Conservation (phyloP, 352 stramenopile genomes). For the Aphanomyces stellatus region DNA sequence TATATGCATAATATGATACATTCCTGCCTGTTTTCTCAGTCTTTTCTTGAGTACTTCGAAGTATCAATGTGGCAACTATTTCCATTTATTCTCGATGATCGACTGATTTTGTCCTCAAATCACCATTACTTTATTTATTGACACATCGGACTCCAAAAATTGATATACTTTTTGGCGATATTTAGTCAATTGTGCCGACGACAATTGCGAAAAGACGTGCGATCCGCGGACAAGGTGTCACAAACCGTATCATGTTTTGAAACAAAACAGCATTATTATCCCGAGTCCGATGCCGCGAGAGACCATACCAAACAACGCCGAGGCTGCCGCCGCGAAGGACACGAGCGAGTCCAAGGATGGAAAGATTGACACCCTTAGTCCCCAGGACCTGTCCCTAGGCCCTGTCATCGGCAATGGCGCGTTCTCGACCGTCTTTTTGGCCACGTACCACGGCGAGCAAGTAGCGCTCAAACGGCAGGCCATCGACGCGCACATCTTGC, state of each 20-base stretch:
- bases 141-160: neutral
- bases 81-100: too few relatives aligned
- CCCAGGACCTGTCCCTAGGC: neutral
- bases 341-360: neutral
- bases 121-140: too few relatives aligned
- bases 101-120: too few relatives aligned
- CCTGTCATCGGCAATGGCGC: slow-evolving; percentile 63
- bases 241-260: too few relatives aligned
- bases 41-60: too few relatives aligned
- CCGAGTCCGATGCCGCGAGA: neutral
- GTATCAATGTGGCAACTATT: too few relatives aligned
- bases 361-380: neutral
- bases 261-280: neutral
- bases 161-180: neutral
- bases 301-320: too few relatives aligned
- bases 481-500: slow-evolving; percentile 65
- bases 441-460: slow-evolving; percentile 58
- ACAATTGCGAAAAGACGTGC: neutral
- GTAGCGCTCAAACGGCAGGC: slow-evolving; percentile 82
- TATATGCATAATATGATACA: too few relatives aligned
- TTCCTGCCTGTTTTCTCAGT: too few relatives aligned
- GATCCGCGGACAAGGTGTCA: too few relatives aligned
- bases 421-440: slow-evolving; percentile 70
- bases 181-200: neutral
- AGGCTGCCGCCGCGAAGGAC: too few relatives aligned